A percentile compares a stretch with the other conserved stretches of the same genome.
Conservation (phyloP, 164 flowering plant species). For the Tetracentron sinense region DNA sequence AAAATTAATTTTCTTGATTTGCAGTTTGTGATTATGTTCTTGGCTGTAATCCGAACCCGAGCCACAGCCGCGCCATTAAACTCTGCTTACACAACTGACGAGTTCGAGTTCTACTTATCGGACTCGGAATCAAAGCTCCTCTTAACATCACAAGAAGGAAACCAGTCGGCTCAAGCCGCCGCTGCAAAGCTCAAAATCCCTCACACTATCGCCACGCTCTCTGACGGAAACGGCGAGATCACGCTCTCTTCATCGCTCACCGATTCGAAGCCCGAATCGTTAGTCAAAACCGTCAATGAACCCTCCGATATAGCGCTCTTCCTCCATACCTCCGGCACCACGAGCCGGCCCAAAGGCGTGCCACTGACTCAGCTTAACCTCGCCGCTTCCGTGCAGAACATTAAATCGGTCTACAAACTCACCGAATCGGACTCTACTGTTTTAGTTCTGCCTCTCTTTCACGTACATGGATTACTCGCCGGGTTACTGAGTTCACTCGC, state of each 20-base stretch:
- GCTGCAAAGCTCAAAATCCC: slow-evolving; percentile 72
- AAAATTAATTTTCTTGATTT: background rate
- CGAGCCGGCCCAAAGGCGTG: slow-evolving; percentile 96
- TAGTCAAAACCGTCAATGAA: slow-evolving; percentile 38
- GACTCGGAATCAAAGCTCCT: slow-evolving; percentile 84
- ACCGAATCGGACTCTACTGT: slow-evolving; percentile 79
- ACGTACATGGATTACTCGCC: slow-evolving; percentile 79
- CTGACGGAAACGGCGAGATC: slow-evolving; percentile 19
- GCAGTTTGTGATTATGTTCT: slow-evolving; percentile 56
- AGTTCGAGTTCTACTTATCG: slow-evolving; percentile 82
- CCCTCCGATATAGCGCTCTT: slow-evolving; percentile 77
- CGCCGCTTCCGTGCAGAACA: slow-evolving; percentile 62
- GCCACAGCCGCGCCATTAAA: slow-evolving; percentile 74
- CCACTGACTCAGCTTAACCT: slow-evolving; percentile 77
- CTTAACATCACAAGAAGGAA: slow-evolving; percentile 51
- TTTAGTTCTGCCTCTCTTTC: slow-evolving; percentile 82
- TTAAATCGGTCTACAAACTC: slow-evolving; percentile 66
- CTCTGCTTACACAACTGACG: slow-evolving; percentile 74
- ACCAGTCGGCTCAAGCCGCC: slow-evolving; percentile 55
- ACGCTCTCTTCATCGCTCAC: slow-evolving; percentile 25
- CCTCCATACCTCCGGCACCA: slow-evolving; percentile 96
- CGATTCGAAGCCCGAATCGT: slow-evolving; percentile 29
- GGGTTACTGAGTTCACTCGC: slow-evolving; percentile 70
- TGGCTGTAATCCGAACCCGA: slow-evolving; percentile 59
- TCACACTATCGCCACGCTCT: slow-evolving; percentile 41